Evolutionary conservation across 2,329 filamentous ascomycete species (phyloP).

Genomic region (Beauveria medogensis): DNA sequence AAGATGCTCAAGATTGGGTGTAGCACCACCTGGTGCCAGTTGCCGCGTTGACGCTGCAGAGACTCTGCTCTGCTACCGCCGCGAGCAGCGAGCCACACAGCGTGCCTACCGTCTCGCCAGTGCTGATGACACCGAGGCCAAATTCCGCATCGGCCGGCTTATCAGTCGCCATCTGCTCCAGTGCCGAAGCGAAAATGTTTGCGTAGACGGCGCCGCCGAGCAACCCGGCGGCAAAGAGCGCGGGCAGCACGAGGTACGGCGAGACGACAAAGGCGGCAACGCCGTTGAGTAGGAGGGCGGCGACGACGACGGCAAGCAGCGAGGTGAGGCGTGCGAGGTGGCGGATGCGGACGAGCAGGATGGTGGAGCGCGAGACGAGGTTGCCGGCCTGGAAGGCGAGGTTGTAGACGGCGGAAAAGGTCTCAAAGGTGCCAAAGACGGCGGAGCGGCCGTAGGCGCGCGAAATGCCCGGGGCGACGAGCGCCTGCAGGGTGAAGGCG

Average conservation of each 20-base stretch:
- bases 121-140: conserved; percentile 20
- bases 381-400: conserved; percentile 23
- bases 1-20: neutral
- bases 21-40: conserved; percentile 22
- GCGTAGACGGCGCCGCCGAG: conserved; percentile 23
- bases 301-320: conserved; percentile 9
- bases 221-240: conserved; percentile 21
- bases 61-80: conserved; percentile 17
- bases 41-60: conserved; percentile 16
- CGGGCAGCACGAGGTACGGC: conserved; percentile 17
- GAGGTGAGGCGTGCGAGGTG: conserved; percentile 12
- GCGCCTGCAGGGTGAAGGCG: conserved; percentile 17
- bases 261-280: conserved; percentile 17
- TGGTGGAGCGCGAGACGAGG: conserved; percentile 19
- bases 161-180: conserved; percentile 16
- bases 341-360: conserved; percentile 15
- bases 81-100: conserved; percentile 21
- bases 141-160: conserved; percentile 20
- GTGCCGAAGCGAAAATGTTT: conserved; percentile 15
- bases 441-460: conserved; percentile 19
- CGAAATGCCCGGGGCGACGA: conserved; percentile 22
- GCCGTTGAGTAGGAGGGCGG: conserved; percentile 16
- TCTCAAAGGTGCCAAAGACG: conserved; percentile 20
- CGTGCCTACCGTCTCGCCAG: conserved; percentile 22
- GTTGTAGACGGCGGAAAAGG: conserved; percentile 21